Base-by-base conservation (phyloP, 1,284 basidiomycete genomes). In the Cryptococcus sp. region DNA sequence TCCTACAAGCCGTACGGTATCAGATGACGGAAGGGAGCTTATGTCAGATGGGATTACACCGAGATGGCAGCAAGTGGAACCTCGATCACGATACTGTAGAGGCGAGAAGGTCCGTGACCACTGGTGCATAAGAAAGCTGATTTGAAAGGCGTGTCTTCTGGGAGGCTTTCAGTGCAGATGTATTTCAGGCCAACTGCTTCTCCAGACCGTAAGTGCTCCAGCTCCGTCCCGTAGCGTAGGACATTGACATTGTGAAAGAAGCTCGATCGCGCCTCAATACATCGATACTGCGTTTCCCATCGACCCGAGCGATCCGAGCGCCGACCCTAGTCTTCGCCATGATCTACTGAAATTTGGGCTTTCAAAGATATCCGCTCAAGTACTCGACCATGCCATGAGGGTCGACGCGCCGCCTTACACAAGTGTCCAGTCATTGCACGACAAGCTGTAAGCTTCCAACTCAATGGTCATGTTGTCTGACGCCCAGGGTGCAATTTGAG, bases 111-210 rank as follows among this genome's bases (percentile, higher is more conserved):
- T 32, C 61, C 61, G 63, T 19, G n/a, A n/a, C n/a, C n/a, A n/a
- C n/a, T n/a, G n/a, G 34, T 64, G 28, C 63, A 67, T 45, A 49
- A 60, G 3, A 63, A 67, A 39, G 65, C 60, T 0, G 49, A 50
- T 28, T 7, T 36, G 9, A 23, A 19, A 52, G 60, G 16, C 58
- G 55, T 0, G 59, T 65, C 7, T 67, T 67, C 50, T 67, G 66
- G 66, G 63, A 68, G 36, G 46, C 40, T 24, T 53, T 61, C 24
- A 28, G 55, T 2, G 52, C 49, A 1, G 63, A 65, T 28, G 28
- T 56, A 14, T 57, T 65, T 36, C 59, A 59, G 41, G 60, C 63
- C 1, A 67, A 65, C 45, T 66, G 63, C 52, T 66, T 60, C 52
- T 57, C 58, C 1, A 41, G 66, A 25, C 67, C 65, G 41, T 46